Base-by-base conservation (phyloP, 2,329 filamentous ascomycete species). In the Curvularia eragrostidis region DNA sequence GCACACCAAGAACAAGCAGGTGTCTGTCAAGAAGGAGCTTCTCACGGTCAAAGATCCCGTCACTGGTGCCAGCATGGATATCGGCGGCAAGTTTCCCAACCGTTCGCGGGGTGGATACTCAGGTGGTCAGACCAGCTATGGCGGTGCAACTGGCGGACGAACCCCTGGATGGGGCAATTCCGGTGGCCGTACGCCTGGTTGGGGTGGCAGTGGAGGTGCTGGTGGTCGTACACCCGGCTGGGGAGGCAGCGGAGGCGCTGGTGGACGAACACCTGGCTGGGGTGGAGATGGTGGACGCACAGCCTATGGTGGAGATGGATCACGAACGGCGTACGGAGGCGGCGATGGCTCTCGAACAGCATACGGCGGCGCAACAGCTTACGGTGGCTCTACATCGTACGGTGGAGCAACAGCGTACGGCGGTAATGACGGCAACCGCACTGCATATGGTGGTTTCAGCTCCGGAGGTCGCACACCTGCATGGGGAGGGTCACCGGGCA, bases 1-100 rank as follows among this genome's bases (percentile, higher is more conserved):
- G 38, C 94, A 98, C 74, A 93, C 93, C 5, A 97, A 96, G 81
- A 91, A 89, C 79, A 98, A 97, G 82, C 90, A 91, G 15, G 87
- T 98, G 61, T 93, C 89, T 7, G 87, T 98, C 34, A 85, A 88
- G 19, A 96, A 96, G 73, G 88, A 90, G 10, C 86, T 89, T 56
- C 80, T 99, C n/a, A 86, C 86, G 23, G 90, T 96, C 79, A 93
- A 94, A 76, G 94, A 99, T 62, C 82, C 84, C 61, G 78, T 89
- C 54, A 94, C 90, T 3, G 93, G 93, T 44, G 86, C 88, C 54
- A 85, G 85, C n/a, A 89, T 96, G 61, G 89, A 93, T 64, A 87
- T 83, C 46, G 68, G 68, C 24, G 68, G 69, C 50, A 75, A 67
- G 47, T 76, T 76, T 57, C 68, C 73, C 7, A 73, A 73, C 59